Conservation (phyloP, 2,329 filamentous ascomycete species). For the Phialemoniopsis sp. region DNA sequence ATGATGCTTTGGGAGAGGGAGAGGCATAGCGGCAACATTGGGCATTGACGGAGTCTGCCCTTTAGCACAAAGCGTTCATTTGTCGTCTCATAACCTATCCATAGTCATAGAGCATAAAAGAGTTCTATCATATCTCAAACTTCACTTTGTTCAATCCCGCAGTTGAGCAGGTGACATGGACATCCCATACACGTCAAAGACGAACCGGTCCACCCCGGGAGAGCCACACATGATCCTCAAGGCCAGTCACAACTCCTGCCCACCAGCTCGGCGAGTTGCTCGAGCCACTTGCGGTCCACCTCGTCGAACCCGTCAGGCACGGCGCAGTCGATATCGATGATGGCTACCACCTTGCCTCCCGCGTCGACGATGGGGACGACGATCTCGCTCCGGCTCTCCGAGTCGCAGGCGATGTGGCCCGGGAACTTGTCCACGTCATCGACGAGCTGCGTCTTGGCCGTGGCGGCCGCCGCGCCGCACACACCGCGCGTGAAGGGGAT, state of each 20-base stretch:
- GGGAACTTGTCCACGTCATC: constrained; percentile 70
- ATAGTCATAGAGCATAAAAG: no score
- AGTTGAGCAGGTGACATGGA: no score
- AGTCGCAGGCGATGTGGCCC: constrained; percentile 79
- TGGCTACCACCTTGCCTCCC: constrained; percentile 38
- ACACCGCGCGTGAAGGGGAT: constrained; percentile 72
- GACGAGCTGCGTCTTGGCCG: constrained; percentile 59
- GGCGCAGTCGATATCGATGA: constrained; percentile 78
- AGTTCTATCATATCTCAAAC: no score
- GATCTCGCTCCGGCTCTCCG: constrained; percentile 72
- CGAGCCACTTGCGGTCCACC: constrained; percentile 61
- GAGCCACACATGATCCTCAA: no score
- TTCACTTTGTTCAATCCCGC: no score
- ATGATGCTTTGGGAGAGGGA: no score
- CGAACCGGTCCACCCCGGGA: no score
- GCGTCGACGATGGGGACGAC: constrained; percentile 65
- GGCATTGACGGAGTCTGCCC: no score
- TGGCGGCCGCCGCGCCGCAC: constrained; percentile 66
- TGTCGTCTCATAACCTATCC: no score
- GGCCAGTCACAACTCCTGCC: constrained; percentile 63
- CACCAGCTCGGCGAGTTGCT: constrained; percentile 60
- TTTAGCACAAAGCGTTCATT: no score
- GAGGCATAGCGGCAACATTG: no score
- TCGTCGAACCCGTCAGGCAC: constrained; percentile 63
- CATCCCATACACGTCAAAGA: no score